phyloP scores from a whole-genome alignment of 2,329 filamentous ascomycete genomes.

The Thermoascus crustaceus region DNA sequence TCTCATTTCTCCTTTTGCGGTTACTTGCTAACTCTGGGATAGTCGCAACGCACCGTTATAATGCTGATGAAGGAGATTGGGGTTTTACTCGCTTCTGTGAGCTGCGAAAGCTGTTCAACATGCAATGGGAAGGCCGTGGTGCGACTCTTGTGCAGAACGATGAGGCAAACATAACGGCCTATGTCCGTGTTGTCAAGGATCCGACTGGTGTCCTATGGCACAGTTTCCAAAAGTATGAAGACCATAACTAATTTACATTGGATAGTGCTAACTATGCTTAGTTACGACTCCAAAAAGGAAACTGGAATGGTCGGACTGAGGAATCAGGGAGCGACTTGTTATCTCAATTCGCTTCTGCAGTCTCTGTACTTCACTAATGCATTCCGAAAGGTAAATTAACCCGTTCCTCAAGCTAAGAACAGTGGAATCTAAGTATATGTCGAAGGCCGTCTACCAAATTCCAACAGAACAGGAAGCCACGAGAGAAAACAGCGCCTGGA shows the following conservation, averaged over 20 bases:
- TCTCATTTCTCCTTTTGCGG: constrained; percentile 1
- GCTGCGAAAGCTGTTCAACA: constrained; percentile 72
- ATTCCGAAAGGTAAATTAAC: constrained; percentile 68
- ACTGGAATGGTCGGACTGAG: constrained; percentile 94
- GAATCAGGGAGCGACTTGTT: constrained; percentile 92
- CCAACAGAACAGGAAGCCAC: constrained; percentile 79
- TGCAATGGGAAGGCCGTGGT: constrained; percentile 60
- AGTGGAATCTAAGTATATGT: constrained; percentile 4
- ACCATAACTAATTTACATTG: not conserved
- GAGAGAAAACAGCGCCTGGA: constrained; percentile 82
- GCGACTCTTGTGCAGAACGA: constrained; percentile 48
- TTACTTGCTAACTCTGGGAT: constrained; percentile 8
- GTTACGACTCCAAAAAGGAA: constrained; percentile 97
- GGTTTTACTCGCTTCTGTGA: constrained; percentile 97
- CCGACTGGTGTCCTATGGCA: constrained; percentile 43
- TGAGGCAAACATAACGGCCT: constrained; percentile 39
- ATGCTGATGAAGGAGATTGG: constrained; percentile 94
- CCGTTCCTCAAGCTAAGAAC: constrained; percentile 6
- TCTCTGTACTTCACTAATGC: constrained; percentile 82
- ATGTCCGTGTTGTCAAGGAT: constrained; percentile 42
- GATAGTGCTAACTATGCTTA: constrained; percentile 40
- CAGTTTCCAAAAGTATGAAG: constrained; percentile 35
- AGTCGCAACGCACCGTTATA: constrained; percentile 90
- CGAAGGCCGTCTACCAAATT: constrained; percentile 87
- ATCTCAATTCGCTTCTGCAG: constrained; percentile 75